Conservation (phyloP, 495 filamentous ascomycete genomes). For the Penicillium herquei region DNA sequence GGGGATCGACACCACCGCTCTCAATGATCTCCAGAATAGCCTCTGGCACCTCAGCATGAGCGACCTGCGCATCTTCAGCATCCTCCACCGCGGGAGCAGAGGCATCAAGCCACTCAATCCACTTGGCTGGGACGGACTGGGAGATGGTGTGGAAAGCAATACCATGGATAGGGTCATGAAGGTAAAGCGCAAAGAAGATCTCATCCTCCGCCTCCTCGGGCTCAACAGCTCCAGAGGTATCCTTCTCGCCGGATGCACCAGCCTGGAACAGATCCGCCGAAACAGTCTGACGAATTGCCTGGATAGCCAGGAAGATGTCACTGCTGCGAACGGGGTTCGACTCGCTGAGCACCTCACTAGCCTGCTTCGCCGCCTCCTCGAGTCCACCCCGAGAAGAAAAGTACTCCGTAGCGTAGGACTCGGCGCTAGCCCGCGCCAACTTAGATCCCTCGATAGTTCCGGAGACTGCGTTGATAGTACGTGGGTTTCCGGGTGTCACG, state of each 20-base stretch:
- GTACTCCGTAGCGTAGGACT: conserved; percentile 82
- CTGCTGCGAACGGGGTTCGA: conserved; percentile 86
- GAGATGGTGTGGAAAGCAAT: conserved; percentile 84
- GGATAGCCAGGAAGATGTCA: conserved; percentile 92
- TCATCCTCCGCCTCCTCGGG: conserved; percentile 53
- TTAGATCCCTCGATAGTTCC: conserved; percentile 87
- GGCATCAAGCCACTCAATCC: conserved; percentile 92
- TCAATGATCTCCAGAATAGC: conserved; percentile 88
- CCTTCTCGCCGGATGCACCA: conserved; percentile 52
- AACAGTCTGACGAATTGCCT: conserved; percentile 68
- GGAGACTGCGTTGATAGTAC: conserved; percentile 75
- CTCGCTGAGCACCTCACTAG: conserved; percentile 70
- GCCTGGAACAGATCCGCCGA: conserved; percentile 68
- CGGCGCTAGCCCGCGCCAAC: conserved; percentile 80
- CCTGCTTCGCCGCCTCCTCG: conserved; percentile 73
- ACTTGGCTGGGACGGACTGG: conserved; percentile 79
- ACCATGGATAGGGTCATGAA: conserved; percentile 89
- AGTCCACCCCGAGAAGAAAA: conserved; percentile 73
- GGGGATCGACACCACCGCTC: conserved; percentile 84
- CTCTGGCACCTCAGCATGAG: conserved; percentile 60
- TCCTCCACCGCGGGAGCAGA: conserved; percentile 51
- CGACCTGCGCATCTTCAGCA: conserved; percentile 31
- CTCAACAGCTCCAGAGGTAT: conserved; percentile 52
- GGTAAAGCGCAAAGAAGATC: conserved; percentile 82
- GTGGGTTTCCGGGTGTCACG: conserved; percentile 54